A percentile compares a stretch with the other conserved stretches of the same genome.
Evolutionary conservation across 2,329 filamentous ascomycete genomes (phyloP).

Genomic region (Claviceps sp.): DNA sequence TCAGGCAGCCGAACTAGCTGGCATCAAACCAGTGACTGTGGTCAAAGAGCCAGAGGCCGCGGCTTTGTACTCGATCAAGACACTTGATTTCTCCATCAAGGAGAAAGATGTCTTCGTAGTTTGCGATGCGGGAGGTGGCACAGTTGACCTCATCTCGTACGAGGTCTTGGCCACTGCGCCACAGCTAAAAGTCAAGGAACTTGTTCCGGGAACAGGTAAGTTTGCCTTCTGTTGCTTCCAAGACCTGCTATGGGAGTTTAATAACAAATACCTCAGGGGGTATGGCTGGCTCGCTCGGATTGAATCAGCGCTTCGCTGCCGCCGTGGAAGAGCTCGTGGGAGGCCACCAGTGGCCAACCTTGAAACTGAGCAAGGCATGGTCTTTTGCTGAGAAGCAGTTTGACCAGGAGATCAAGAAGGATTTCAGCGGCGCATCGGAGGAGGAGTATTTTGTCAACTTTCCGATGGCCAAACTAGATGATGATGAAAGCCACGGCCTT

Average conservation of each 20-base stretch:
- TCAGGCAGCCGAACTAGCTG: constrained; percentile 22
- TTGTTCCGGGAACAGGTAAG: constrained; percentile 13
- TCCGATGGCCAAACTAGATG: constrained; percentile 9
- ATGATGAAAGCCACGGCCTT: constrained; percentile 6
- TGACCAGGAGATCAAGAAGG: constrained; percentile 11
- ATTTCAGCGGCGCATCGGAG: constrained; percentile 6
- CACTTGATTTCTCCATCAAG: constrained; percentile 25
- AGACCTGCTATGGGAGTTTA: neutral
- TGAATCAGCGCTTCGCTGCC: constrained; percentile 11
- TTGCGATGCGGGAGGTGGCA: constrained; percentile 41
- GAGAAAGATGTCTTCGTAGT: constrained; percentile 36
- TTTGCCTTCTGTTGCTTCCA: too few species aligned
- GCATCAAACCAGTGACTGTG: constrained; percentile 29
- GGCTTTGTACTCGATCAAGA: constrained; percentile 33
- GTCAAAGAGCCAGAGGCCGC: constrained; percentile 40
- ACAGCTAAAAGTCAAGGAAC: constrained; percentile 10
- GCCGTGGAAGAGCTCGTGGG: constrained; percentile 10
- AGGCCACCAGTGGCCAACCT: constrained; percentile 4
- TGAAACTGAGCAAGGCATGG: constrained; percentile 7
- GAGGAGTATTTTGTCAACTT: constrained; percentile 11
- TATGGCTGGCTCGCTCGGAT: constrained; percentile 13
- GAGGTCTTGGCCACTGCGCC: constrained; percentile 21
- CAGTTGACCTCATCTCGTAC: constrained; percentile 42
- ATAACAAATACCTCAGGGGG: constrained; percentile 6
- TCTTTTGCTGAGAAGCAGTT: constrained; percentile 7